Evolutionary conservation across 2,329 filamentous ascomycete genomes (phyloP).

Genomic region (Exserohilum rostratum): DNA sequence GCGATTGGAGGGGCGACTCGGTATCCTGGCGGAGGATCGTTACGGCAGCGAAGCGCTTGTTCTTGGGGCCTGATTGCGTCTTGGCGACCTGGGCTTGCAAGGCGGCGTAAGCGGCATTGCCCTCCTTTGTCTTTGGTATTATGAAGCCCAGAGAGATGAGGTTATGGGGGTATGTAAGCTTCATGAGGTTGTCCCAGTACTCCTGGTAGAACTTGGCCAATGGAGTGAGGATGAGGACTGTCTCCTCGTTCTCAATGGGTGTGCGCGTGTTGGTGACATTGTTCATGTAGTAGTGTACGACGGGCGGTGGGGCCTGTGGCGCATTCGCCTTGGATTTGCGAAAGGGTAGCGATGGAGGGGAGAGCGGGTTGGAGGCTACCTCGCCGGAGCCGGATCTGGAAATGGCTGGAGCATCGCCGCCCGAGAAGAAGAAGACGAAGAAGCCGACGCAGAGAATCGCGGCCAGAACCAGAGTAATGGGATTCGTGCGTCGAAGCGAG

Average conservation of each 20-base stretch:
- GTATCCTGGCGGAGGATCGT: conserved; percentile 96
- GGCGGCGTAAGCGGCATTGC: conserved; percentile 81
- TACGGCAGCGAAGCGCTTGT: conserved; percentile 86
- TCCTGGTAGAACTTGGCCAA: conserved; percentile 90
- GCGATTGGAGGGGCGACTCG: conserved; percentile 77
- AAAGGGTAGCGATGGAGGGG: conserved; percentile 76
- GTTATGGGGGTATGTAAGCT: conserved; percentile 87
- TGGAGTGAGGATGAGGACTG: conserved; percentile 88
- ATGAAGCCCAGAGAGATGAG: conserved; percentile 96
- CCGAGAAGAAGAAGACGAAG: conserved; percentile 67
- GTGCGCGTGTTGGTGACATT: conserved; percentile 82
- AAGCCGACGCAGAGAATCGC: conserved; percentile 70
- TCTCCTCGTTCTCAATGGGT: conserved; percentile 80
- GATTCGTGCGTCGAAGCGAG: conserved; percentile 77
- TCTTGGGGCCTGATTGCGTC: conserved; percentile 82
- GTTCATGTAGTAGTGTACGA: conserved; percentile 93
- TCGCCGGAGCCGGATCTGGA: conserved; percentile 56
- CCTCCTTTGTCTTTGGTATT: conserved; percentile 89
- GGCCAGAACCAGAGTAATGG: conserved; percentile 75
- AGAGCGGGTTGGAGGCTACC: conserved; percentile 72
- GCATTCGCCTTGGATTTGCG: conserved; percentile 66
- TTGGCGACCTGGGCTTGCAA: conserved; percentile 84
- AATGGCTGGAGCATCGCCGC: conserved; percentile 59
- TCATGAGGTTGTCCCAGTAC: conserved; percentile 93
- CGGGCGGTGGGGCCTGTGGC: conserved; percentile 73